Evolutionary conservation across 306 rosid genomes (phyloP).

Genomic region (Castanopsis chinensis): DNA sequence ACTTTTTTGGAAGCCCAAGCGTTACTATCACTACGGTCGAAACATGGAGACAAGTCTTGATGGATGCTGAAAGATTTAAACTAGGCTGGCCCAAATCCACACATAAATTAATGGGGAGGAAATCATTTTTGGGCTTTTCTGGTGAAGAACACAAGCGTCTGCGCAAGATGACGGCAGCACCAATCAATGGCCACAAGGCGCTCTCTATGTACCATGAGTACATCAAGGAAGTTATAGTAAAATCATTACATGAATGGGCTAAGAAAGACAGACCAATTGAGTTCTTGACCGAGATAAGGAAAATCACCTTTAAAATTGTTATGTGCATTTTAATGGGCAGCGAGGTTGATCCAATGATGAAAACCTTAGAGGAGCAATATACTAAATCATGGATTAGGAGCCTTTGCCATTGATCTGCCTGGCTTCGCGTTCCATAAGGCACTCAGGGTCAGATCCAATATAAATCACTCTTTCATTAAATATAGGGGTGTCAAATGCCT

Average conservation of each 20-base stretch:
- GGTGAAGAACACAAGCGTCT: constrained; percentile 78
- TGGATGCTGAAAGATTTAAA: constrained; percentile 64
- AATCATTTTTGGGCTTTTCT: constrained; percentile 59
- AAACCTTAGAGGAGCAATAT: constrained; percentile 70
- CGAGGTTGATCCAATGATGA: constrained; percentile 60
- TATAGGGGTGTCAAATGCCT: too few species aligned
- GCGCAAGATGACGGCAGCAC: constrained; percentile 23
- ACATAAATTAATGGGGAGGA: constrained; percentile 67
- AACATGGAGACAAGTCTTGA: constrained; percentile 58
- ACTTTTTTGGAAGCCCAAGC: constrained; percentile 79
- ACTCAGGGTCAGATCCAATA: constrained; percentile 44
- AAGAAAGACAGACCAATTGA: constrained; percentile 49
- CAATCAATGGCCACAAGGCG: constrained; percentile 79
- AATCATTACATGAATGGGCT: constrained; percentile 69
- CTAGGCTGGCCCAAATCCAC: constrained; percentile 85
- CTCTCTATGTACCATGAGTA: constrained; percentile 46
- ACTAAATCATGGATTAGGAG: constrained; percentile 78
- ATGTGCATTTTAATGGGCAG: constrained; percentile 77
- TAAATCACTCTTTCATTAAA: too few species aligned
- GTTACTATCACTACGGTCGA: constrained; percentile 69
- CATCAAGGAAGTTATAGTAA: constrained; percentile 45
- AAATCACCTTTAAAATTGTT: constrained; percentile 72
- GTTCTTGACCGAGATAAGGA: constrained; percentile 60
- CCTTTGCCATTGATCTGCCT: constrained; percentile 77
- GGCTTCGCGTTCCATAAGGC: constrained; percentile 86